Percentiles rank a stretch among this genome's conserved stretches.
Conservation (phyloP, 768 basidiomycete genomes). For the Macrocybe gigantea region DNA sequence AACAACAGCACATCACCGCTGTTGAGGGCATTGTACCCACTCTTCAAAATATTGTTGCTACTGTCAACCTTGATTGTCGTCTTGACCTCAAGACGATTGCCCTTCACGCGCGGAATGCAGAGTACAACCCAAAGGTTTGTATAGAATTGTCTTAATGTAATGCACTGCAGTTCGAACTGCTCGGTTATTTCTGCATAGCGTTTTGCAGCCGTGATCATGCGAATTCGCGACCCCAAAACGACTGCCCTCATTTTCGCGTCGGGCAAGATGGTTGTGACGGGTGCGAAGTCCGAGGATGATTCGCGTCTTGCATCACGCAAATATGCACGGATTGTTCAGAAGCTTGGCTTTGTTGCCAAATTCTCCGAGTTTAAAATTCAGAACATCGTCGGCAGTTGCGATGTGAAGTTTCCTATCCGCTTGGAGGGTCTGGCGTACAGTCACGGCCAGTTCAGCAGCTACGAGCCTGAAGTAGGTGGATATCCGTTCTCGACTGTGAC, state of each 20-base stretch:
- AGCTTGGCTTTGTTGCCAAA: conserved; percentile 98
- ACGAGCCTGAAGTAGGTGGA: conserved; percentile 86
- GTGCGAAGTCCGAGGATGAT: conserved; percentile 98
- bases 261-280: conserved; percentile 99
- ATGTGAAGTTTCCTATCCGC: conserved; percentile 98
- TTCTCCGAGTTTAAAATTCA: conserved; percentile 99
- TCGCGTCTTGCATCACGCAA: conserved; percentile 95
- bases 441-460: conserved; percentile 97
- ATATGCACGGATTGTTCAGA: conserved; percentile 98
- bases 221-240: conserved; percentile 99
- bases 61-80: conserved; percentile 95
- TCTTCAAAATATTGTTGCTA: conserved; percentile 98
- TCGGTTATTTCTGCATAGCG: conserved; percentile 72
- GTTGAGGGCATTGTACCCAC: conserved; percentile 99
- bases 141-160: conserved; percentile 32
- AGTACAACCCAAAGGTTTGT: conserved; percentile 99
- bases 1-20: conserved; percentile 93
- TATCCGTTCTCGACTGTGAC: not conserved
- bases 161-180: conserved; percentile 55
- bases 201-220: conserved; percentile 99
- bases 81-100: conserved; percentile 98
- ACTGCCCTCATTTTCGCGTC: conserved; percentile 99
- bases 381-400: conserved; percentile 97
- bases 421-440: conserved; percentile 96
- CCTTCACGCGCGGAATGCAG: conserved; percentile 94